phyloP scores from a whole-genome alignment of 2,329 filamentous ascomycete species.

The Aureobasidium sp. region DNA sequence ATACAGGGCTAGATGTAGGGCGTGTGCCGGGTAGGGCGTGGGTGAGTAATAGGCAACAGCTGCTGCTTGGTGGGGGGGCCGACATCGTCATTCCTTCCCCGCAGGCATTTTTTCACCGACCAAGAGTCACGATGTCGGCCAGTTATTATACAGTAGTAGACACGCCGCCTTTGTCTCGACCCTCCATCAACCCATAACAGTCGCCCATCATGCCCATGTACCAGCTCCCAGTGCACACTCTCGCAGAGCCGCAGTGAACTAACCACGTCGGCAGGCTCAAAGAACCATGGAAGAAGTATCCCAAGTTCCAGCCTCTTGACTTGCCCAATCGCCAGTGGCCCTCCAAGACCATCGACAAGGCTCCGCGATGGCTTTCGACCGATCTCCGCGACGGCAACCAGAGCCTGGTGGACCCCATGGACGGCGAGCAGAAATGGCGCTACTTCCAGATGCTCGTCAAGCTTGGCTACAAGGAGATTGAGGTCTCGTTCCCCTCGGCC shows the following conservation, averaged over 20 bases:
- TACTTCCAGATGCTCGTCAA: conserved; percentile 94
- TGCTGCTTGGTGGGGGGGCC: background rate
- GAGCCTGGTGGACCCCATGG: conserved; percentile 89
- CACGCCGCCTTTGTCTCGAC: background rate
- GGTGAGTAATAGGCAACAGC: background rate
- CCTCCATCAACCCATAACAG: background rate
- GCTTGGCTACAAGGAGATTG: conserved; percentile 95
- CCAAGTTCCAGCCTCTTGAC: conserved; percentile 58
- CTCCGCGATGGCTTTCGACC: conserved; percentile 84
- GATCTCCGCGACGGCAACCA: conserved; percentile 92
- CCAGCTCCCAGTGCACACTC: background rate
- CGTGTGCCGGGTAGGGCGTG: background rate
- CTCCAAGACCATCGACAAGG: conserved; percentile 70
- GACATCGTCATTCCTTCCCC: background rate
- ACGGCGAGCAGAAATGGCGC: conserved; percentile 86
- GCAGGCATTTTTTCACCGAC: conserved; percentile 6
- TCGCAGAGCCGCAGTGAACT: background rate
- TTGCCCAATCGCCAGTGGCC: conserved; percentile 76
- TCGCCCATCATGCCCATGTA: conserved; percentile 19
- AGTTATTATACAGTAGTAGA: background rate
- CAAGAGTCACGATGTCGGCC: conserved; percentile 12
- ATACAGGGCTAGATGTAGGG: background rate
- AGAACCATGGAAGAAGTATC: conserved; percentile 72
- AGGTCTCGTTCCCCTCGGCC: conserved; percentile 90
- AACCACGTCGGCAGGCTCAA: conserved; percentile 47